Base-by-base conservation (phyloP, 2,329 filamentous ascomycete genomes). In the Fusarium keratoplasticum region DNA sequence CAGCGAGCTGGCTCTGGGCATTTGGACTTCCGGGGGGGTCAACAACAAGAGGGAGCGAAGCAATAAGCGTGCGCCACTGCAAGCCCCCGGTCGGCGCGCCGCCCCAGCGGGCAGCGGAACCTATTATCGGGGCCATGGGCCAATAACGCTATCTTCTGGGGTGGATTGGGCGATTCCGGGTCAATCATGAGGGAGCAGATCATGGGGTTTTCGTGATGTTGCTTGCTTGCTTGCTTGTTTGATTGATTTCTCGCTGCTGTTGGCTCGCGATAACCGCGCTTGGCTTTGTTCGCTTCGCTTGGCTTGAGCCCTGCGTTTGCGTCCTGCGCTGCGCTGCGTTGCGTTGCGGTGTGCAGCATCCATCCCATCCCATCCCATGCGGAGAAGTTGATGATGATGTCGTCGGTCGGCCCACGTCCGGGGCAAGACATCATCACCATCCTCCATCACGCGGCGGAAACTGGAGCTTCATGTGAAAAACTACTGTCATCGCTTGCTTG, bases 261-360 rank as follows among this genome's bases (percentile, higher is more conserved):
- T 75, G 61, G 63, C 50, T 47, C 63, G 58, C 57, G 62, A 64
- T 70, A 74, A 50, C 71, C 70, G 72, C 72, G 61, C 68, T 70
- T 66, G 64, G 59, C 66, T 40, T 61, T 73, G 35, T 52, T 70
- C 31, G 38, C 69, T 70, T 72, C 50, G 54, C 20, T 57, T 57
- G n/a, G 52, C 31, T 36, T 38, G 52, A 52, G 69, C 66, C 61
- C 61, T 66, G 65, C 50, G 42, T 66, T 64, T 69, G 64, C 29
- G 29, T 20, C 27, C 40, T 22, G 40, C 11, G 47, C 25, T 52
- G 50, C 50, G 59, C 40, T 42, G n/a, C 40, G 27, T 16, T n/a
- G 50, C 60, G 59, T 72, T 75, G 74, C 65, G 73, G 67, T 71
- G 73, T 76, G 73, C 68, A 66, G 64, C 35, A 36, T 36, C 50